A percentile compares a stretch with the other conserved stretches of the same genome.
Evolutionary conservation across 768 basidiomycete species (phyloP).

Genomic region (Agrocybe praecox): DNA sequence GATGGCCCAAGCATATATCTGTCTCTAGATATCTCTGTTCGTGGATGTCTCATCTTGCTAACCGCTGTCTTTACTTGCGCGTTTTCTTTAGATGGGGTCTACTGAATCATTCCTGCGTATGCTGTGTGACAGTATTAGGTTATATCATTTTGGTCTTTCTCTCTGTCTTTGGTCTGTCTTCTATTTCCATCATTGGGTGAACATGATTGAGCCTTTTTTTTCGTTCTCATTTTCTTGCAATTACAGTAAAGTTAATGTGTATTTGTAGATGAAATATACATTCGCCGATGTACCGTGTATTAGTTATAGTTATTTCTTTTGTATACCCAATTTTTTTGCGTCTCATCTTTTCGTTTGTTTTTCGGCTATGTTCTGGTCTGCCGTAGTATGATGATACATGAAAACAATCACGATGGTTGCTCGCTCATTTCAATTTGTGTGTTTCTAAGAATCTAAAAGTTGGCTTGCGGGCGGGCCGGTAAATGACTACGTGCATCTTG

Average conservation of each 20-base stretch:
- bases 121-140: background rate
- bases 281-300: background rate
- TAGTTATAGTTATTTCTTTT: background rate
- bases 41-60: constrained; percentile 9
- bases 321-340: background rate
- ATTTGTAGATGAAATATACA: background rate
- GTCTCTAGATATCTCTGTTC: background rate
- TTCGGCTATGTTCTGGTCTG: too few species aligned
- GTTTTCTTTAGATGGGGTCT: background rate
- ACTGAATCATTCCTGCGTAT: background rate
- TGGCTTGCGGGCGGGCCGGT: too few species aligned
- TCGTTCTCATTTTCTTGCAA: background rate
- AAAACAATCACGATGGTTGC: too few species aligned
- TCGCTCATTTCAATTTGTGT: too few species aligned
- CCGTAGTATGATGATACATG: too few species aligned
- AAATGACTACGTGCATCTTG: too few species aligned
- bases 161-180: background rate
- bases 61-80: background rate
- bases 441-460: too few species aligned
- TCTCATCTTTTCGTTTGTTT: background rate
- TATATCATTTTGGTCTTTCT: background rate
- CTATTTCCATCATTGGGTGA: background rate
- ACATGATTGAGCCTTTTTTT: background rate
- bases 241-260: background rate
- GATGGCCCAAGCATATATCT: constrained; percentile 1